These are phyloP conservation scores for Pleurotus giganteus DNA, from an alignment of 768 basidiomycete species.

Conservation along the genomic window DNA sequence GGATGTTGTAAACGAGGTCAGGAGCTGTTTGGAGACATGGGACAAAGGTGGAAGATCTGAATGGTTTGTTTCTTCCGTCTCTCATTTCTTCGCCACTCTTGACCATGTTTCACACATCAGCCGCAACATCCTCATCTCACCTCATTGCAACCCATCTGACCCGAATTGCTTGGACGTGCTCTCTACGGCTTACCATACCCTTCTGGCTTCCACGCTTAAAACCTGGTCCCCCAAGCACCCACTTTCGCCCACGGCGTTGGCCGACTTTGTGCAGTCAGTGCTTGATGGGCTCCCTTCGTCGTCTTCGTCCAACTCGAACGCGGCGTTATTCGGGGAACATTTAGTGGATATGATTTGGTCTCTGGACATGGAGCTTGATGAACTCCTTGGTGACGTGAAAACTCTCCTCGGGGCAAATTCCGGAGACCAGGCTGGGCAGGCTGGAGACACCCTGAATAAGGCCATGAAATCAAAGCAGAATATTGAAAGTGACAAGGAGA, in stretches of 20 bases:
- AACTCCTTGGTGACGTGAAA: constrained; percentile 58
- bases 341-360: constrained; percentile 84
- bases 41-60: constrained; percentile 55
- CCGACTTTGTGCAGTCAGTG: constrained; percentile 64
- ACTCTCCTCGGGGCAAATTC: constrained; percentile 28
- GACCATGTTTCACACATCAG: constrained; percentile 32
- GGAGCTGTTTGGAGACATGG: constrained; percentile 52
- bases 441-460: constrained; percentile 27
- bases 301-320: constrained; percentile 43
- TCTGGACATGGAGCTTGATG: constrained; percentile 74
- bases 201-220: constrained; percentile 56
- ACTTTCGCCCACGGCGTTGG: constrained; percentile 49
- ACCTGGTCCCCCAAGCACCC: constrained; percentile 51
- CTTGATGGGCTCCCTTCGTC: constrained; percentile 66
- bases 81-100: constrained; percentile 17
- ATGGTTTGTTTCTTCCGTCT: constrained; percentile 41
- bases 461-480: constrained; percentile 46
- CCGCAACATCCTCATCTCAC: constrained; percentile 56
- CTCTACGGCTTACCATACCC: constrained; percentile 66
- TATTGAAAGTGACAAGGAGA: constrained; percentile 64
- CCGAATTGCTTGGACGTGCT: constrained; percentile 52
- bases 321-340: constrained; percentile 57
- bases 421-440: constrained; percentile 23
- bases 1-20: constrained; percentile 59
- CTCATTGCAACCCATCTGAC: constrained; percentile 60